A percentile compares a stretch with the other conserved stretches of the same genome.
These are phyloP conservation scores for Terfezia claveryi DNA, from an alignment of 495 filamentous ascomycete species.

Conservation along the genomic window DNA sequence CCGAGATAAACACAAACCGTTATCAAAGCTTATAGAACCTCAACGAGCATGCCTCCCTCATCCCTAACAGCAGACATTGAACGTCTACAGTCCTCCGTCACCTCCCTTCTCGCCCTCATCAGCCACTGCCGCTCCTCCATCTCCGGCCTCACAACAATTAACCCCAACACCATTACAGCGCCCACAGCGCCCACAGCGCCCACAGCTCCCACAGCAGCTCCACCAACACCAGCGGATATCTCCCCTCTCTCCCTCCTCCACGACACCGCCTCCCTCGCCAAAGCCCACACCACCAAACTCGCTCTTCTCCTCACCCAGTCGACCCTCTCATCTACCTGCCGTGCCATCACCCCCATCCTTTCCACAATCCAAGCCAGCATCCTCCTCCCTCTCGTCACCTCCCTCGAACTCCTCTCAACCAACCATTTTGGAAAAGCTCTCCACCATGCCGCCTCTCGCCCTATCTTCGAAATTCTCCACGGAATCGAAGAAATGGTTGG, in stretches of 20 bases:
- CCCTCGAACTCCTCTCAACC: conserved; percentile 4
- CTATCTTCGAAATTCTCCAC: conserved; percentile 8
- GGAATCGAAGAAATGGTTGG: conserved; percentile 9
- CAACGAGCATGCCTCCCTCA: not conserved
- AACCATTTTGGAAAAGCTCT: conserved; percentile 5
- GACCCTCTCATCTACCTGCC: conserved; percentile 9
- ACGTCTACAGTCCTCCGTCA: not conserved
- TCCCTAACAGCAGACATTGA: not conserved
- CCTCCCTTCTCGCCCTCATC: conserved; percentile 11
- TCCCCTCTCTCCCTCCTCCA: conserved; percentile 11
- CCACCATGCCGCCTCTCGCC: not conserved
- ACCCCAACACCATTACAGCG: not conserved
- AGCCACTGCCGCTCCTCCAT: conserved; percentile 11
- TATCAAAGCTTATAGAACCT: too few relatives aligned
- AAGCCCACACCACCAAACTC: conserved; percentile 16
- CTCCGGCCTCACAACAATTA: not conserved
- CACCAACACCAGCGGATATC: not conserved
- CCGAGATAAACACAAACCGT: too few relatives aligned
- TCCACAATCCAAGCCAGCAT: conserved; percentile 8
- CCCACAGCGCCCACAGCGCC: not conserved
- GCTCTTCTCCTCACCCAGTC: conserved; percentile 6
- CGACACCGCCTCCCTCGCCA: conserved; percentile 12
- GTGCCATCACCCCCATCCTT: conserved; percentile 10
- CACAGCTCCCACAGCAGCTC: not conserved
- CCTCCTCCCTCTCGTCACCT: conserved; percentile 9